Conservation (phyloP, 768 basidiomycete genomes). For the Agaricus sinodeliciosus region DNA sequence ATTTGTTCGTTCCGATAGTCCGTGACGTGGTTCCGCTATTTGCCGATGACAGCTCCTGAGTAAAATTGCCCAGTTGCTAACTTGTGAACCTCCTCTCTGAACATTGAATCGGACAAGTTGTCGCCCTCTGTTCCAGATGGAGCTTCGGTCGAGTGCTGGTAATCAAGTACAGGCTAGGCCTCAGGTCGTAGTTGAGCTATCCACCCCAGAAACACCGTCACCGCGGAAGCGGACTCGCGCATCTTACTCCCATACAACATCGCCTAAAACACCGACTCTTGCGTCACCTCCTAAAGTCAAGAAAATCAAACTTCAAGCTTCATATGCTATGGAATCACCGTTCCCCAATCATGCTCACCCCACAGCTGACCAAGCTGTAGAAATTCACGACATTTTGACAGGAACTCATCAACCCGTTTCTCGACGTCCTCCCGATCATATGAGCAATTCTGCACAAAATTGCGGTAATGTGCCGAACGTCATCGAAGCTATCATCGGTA, state of each 20-base stretch:
- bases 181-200: conserved; percentile 5
- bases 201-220: no score
- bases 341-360: conserved; percentile 40
- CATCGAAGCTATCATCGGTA: conserved; percentile 50
- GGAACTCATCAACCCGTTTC: conserved; percentile 26
- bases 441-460: conserved; percentile 34
- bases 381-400: conserved; percentile 35
- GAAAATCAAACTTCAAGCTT: conserved; percentile 43
- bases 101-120: no score
- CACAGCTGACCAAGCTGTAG: conserved; percentile 32
- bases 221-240: neutral
- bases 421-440: conserved; percentile 17
- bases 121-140: no score
- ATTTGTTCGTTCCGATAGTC: no score
- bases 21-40: no score
- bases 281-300: conserved; percentile 24
- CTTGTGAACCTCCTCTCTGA: no score
- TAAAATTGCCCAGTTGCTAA: no score
- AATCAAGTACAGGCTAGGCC: no score
- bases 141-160: no score
- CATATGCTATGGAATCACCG: conserved; percentile 36
- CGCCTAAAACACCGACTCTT: neutral
- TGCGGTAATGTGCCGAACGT: conserved; percentile 46
- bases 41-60: no score
- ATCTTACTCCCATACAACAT: neutral